phyloP scores from a whole-genome alignment of 768 basidiomycete species.

The Glaciozyma antarctica region DNA sequence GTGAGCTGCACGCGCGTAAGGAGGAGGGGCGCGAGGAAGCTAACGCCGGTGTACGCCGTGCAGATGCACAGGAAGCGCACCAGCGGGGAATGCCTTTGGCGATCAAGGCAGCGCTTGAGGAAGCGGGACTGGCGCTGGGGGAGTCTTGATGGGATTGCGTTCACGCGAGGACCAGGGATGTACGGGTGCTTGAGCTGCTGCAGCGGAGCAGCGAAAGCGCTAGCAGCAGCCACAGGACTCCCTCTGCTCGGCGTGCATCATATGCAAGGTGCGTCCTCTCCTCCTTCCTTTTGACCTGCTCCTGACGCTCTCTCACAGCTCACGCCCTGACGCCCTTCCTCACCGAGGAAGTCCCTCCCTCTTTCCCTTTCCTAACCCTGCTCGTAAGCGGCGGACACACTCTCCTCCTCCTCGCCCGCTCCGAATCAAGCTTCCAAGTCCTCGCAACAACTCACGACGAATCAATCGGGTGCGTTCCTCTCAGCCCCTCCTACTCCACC shows the following conservation, averaged over 20 bases:
- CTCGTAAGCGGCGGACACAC: slow-evolving; percentile 94
- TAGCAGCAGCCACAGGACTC: slow-evolving; percentile 67
- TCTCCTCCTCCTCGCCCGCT: slow-evolving; percentile 61
- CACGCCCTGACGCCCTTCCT: slow-evolving; percentile 76
- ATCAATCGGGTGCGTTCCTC: slow-evolving; percentile 26
- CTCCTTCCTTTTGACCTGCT: neutral
- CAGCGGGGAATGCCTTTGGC: slow-evolving; percentile 74
- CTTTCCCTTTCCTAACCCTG: slow-evolving; percentile 78
- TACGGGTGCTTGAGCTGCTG: slow-evolving; percentile 69
- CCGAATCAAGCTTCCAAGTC: slow-evolving; percentile 20
- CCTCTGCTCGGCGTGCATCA: slow-evolving; percentile 82
- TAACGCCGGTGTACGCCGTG: too few species aligned
- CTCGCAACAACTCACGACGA: slow-evolving; percentile 33
- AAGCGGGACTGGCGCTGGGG: slow-evolving; percentile 52
- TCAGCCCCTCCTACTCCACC: neutral
- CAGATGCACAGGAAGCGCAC: slow-evolving; percentile 54
- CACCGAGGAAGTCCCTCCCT: slow-evolving; percentile 47
- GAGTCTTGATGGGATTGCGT: slow-evolving; percentile 81
- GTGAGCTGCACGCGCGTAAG: too few species aligned
- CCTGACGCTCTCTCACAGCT: slow-evolving; percentile 57
- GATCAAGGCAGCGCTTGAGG: slow-evolving; percentile 55
- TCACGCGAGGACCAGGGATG: slow-evolving; percentile 69
- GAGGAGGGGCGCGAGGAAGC: too few species aligned
- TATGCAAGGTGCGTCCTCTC: slow-evolving; percentile 54
- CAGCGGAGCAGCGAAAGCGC: slow-evolving; percentile 69